These are phyloP conservation scores for Cladophialophora carrionii DNA, from an alignment of 2,329 filamentous ascomycete genomes.

Conservation along the genomic window DNA sequence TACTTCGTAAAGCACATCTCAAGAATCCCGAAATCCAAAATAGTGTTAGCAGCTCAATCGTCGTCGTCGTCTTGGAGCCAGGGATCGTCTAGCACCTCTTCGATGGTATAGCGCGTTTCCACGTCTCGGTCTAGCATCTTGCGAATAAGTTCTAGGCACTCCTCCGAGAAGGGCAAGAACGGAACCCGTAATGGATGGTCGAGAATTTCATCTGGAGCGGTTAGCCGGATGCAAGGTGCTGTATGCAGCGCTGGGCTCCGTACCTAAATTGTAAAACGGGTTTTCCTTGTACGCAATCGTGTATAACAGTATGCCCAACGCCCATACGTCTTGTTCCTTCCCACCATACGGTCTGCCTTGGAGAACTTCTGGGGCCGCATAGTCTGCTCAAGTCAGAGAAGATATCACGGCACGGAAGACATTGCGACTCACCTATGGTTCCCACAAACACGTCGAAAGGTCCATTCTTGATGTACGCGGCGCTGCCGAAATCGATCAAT, in stretches of 20 bases:
- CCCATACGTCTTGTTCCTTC: conserved; percentile 98
- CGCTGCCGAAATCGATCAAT: conserved; percentile 96
- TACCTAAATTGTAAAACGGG: conserved; percentile 35
- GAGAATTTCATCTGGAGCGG: conserved; percentile 86
- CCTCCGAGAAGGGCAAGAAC: conserved; percentile 67
- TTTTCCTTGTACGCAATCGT: conserved; percentile 99
- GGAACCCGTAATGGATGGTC: conserved; percentile 92
- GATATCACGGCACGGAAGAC: not conserved
- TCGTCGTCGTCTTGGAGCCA: conserved; percentile 60
- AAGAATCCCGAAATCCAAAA: not conserved
- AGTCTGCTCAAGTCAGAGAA: conserved; percentile 63
- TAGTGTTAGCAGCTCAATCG: conserved; percentile 17
- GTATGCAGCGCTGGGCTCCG: not conserved
- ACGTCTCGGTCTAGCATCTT: conserved; percentile 93
- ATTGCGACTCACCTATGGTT: conserved; percentile 76
- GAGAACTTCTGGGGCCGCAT: conserved; percentile 96
- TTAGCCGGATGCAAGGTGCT: conserved; percentile 15
- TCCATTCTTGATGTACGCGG: conserved; percentile 96
- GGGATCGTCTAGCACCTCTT: conserved; percentile 83
- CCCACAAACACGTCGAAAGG: conserved; percentile 99
- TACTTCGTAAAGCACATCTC: conserved; percentile 7
- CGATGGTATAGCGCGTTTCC: conserved; percentile 78
- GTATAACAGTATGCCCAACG: conserved; percentile 92
- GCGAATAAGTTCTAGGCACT: conserved; percentile 88
- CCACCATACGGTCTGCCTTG: conserved; percentile 89